A percentile compares a stretch with the other conserved stretches of the same genome.
These are phyloP conservation scores for Cronartium ribicola DNA, from an alignment of 1,284 basidiomycete genomes.

Conservation along the genomic window DNA sequence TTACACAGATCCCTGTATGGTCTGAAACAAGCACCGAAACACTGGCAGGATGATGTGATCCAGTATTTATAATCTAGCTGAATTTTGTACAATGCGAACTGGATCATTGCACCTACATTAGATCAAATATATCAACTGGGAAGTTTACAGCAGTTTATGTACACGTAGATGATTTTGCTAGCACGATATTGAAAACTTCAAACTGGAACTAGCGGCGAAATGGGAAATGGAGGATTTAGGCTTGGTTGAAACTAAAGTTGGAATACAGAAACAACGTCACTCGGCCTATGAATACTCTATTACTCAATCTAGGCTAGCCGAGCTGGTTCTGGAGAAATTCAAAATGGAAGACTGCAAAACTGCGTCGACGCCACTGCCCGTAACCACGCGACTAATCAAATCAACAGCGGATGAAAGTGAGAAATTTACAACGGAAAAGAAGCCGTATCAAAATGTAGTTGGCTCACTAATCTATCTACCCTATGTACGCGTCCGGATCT, in stretches of 20 bases:
- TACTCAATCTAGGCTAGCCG: neutral
- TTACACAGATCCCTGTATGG: slow-evolving; percentile 23
- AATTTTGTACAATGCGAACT: neutral
- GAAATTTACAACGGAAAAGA: too few relatives aligned
- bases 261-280: neutral
- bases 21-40: slow-evolving; percentile 6
- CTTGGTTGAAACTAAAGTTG: neutral
- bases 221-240: slow-evolving; percentile 25
- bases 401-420: too few relatives aligned
- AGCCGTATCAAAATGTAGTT: too few relatives aligned
- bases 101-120: neutral
- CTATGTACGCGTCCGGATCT: slow-evolving; percentile 9
- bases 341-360: too few relatives aligned
- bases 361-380: too few relatives aligned
- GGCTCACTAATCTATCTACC: too few relatives aligned
- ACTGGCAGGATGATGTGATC: slow-evolving; percentile 5
- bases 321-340: too few relatives aligned
- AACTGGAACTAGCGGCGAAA: neutral
- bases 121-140: neutral
- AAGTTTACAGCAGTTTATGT: neutral
- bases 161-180: neutral
- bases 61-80: neutral
- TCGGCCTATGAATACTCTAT: neutral
- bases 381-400: too few relatives aligned
- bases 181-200: slow-evolving; percentile 3